Evolutionary conservation across 2,329 filamentous ascomycete genomes (phyloP), one percentile per base, ranked within the genome.

Genomic region (Aureobasidium sp.): DNA sequence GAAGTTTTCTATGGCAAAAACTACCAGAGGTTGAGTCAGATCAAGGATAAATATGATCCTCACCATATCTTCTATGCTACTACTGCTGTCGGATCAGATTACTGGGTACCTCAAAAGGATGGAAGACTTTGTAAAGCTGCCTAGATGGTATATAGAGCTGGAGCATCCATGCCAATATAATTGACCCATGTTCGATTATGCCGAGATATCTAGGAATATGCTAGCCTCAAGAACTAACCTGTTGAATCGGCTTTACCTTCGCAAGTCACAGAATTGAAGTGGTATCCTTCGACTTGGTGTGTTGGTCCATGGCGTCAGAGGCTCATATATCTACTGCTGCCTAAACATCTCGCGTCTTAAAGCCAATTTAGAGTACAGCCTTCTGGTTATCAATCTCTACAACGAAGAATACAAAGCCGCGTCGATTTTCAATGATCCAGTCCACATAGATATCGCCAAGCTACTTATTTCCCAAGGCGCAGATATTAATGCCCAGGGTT

Each of bases 1-100:
- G 54, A 71, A 34, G 70, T 71, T 1, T 79, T 78, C 65, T 79
- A 75, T 64, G 76, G 77, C 5, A 62, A 59, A 4, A 78, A 77
- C 63, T 78, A 78, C 54, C 64, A 63, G 1, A 68, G 63, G 2
- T 67, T 78, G 29, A 65, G 70, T 5, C 9, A 63, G 8, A 68
- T 79, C 32, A 79, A 79, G 71, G 64, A 68, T 10, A 73, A 74
- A 59, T 78, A 74, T 65, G 77, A 79, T 63, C 76, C 76, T 8
- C 5, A 70, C 0, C 69, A 70, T 44, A 65, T 77, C 50, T 77
- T 78, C 65, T 78, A 76, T 39, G 74, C 71, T 2, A 63, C 71
- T 16, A 75, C 73, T 63, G 74, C 70, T 4, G 75, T 77, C 0
- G 74, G 74, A 2, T 73, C 70, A 52, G 75, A 76, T 48, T 68